These are phyloP conservation scores for Paramecium biaurelia DNA, from an alignment of 73 alveolate species.

Conservation along the genomic window DNA sequence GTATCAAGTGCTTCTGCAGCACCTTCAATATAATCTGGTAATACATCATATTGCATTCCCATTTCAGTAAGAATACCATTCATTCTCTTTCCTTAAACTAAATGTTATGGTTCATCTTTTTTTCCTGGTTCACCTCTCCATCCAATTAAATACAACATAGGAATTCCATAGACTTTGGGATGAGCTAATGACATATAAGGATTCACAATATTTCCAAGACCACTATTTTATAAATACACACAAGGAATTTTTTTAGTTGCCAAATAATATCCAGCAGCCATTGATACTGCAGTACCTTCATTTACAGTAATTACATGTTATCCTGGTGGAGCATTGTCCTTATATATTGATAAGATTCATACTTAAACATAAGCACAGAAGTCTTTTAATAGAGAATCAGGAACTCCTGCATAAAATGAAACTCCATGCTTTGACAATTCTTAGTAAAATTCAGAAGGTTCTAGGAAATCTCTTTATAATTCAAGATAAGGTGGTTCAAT, in stretches of 20 bases:
- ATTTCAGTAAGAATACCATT: constrained; percentile 76
- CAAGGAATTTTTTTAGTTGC: constrained; percentile 89
- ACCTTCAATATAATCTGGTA: constrained; percentile 89
- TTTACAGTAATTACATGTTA: constrained; percentile 88
- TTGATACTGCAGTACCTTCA: constrained; percentile 91
- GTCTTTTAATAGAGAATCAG: constrained; percentile 90
- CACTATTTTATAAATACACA: constrained; percentile 91
- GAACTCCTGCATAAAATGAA: constrained; percentile 95
- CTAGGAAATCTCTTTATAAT: constrained; percentile 68
- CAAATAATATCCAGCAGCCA: constrained; percentile 92
- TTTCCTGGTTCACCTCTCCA: constrained; percentile 98
- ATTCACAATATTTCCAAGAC: constrained; percentile 90
- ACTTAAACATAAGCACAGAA: constrained; percentile 64
- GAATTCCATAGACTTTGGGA: constrained; percentile 91
- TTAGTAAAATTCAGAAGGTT: constrained; percentile 67
- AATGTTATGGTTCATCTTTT: constrained; percentile 95
- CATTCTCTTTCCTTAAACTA: constrained; percentile 86
- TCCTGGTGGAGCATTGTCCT: constrained; percentile 70
- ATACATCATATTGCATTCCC: constrained; percentile 84
- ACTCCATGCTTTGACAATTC: constrained; percentile 66
- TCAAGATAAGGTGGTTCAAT: constrained; percentile 62
- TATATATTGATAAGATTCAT: not conserved
- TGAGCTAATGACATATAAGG: constrained; percentile 84
- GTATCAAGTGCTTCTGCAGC: constrained; percentile 72
- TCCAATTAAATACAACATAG: constrained; percentile 86